Evolutionary conservation across 768 basidiomycete species (phyloP), one percentile per base, ranked within the genome.

Genomic region (Tulasnella sp.): DNA sequence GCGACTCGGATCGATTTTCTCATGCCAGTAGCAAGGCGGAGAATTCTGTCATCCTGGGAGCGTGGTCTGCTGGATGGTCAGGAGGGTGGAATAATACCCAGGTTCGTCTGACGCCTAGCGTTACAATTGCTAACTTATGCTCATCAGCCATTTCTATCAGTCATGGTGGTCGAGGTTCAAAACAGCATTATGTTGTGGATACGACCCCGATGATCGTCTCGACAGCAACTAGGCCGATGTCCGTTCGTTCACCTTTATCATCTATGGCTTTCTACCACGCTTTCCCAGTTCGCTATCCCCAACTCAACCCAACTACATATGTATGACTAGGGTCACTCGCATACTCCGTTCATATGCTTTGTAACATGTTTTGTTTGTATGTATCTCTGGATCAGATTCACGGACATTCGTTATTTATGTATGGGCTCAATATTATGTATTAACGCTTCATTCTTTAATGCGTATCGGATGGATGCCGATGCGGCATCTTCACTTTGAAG

Each of bases 161-260:
- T 89, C 88, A 87, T 91, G 88, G 88, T 81, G 83, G 83, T 85
- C 84, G 85, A 79, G 81, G 56, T 53, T 85, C 1, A 80, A 85
- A 64, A 80, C 82, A 3, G 67, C 85, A 19, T 53, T 85, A 9
- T 82, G 80, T 65, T 88, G 84, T 69, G 76, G 76, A 53, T 84
- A 80, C 32, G 30, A n/a, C 67, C 66, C 69, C 8, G 74, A 72
- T 61, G 69, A 78, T 30, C 73, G 77, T 13, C 86, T 86, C 8
- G 74, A 76, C 2, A 81, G 83, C 47, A n/a, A n/a, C n/a, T n/a
- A n/a, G n/a, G n/a, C n/a, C n/a, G n/a, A n/a, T n/a, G n/a, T n/a
- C n/a, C n/a, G n/a, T n/a, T n/a, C n/a, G n/a, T n/a, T n/a, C n/a
- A n/a, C n/a, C n/a, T n/a, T n/a, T n/a, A n/a, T n/a, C n/a, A n/a